phyloP scores from a whole-genome alignment of 805 yeast species.

The Isabelozyma pseudorhagii region DNA sequence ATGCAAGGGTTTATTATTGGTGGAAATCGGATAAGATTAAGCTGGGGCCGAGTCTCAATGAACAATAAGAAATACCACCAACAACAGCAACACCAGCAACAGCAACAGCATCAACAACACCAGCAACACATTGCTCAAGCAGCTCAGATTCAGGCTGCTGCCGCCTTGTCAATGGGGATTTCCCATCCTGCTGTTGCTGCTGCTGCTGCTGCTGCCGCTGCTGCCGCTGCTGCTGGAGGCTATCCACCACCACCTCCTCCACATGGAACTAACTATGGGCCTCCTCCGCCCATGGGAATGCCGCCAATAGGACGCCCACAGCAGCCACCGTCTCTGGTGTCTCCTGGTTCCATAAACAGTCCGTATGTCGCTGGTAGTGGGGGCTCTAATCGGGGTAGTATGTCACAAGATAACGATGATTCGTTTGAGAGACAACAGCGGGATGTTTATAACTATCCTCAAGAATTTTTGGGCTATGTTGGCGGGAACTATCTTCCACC shows the following conservation, averaged over 20 bases:
- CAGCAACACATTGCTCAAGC: conserved; percentile 25
- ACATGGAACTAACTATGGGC: conserved; percentile 1
- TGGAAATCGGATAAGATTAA: conserved; percentile 74
- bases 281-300: not conserved
- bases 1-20: conserved; percentile 92
- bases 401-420: not conserved
- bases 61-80: conserved; percentile 31
- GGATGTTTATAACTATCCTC: not conserved
- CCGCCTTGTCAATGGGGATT: conserved; percentile 37
- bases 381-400: not conserved
- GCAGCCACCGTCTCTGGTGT: not conserved
- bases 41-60: conserved; percentile 72
- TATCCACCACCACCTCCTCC: conserved; percentile 14
- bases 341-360: not conserved
- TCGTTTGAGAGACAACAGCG: not conserved
- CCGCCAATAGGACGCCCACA: conserved; percentile 1
- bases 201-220: conserved; percentile 23
- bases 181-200: conserved; percentile 33
- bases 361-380: not conserved
- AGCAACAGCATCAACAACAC: conserved; percentile 11
- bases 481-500: not conserved
- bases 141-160: conserved; percentile 35
- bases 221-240: conserved; percentile 18
- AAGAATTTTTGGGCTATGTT: not conserved
- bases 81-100: conserved; percentile 14